Conservation (phyloP, 352 stramenopile species). For the Globisporangium recalcitrans region DNA sequence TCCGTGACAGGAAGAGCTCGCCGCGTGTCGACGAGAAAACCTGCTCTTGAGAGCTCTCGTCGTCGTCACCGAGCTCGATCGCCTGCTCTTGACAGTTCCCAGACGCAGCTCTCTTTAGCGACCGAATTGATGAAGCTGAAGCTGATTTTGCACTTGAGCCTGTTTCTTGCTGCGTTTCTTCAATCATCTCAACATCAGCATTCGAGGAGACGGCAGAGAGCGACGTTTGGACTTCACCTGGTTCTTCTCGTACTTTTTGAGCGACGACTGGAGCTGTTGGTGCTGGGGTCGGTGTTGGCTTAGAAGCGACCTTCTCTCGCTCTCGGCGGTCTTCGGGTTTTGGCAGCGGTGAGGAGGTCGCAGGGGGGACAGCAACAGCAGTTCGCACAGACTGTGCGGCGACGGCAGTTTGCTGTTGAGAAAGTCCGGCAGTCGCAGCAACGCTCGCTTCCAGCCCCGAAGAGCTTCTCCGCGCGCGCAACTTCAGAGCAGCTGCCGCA, state of each 20-base stretch:
- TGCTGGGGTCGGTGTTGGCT: not conserved
- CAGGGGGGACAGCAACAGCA: not conserved
- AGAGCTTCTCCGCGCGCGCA: not conserved
- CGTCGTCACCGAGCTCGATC: slow-evolving; percentile 18
- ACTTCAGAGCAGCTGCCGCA: not conserved
- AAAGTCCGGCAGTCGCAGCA: not conserved
- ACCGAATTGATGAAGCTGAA: not conserved
- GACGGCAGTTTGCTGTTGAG: not conserved
- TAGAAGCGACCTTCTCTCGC: not conserved
- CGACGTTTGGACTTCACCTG: not conserved
- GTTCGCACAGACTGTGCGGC: not conserved
- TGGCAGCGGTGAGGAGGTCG: too few relatives aligned
- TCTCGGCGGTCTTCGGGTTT: too few relatives aligned
- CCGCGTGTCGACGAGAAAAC: not conserved
- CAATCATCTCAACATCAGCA: not conserved
- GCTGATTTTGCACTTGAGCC: not conserved
- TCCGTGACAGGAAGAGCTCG: slow-evolving; percentile 28
- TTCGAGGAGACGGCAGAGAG: not conserved
- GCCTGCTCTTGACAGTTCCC: slow-evolving; percentile 1
- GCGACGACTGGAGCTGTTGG: not conserved
- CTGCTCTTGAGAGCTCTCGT: slow-evolving; percentile 6
- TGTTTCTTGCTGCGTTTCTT: not conserved
- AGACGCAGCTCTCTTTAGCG: slow-evolving; percentile 6
- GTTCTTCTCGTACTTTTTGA: not conserved
- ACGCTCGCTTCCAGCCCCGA: not conserved